A percentile compares a stretch with the other conserved stretches of the same genome.
These are phyloP conservation scores for Rugosomyces carneus DNA, from an alignment of 1,284 basidiomycete genomes.

Conservation along the genomic window DNA sequence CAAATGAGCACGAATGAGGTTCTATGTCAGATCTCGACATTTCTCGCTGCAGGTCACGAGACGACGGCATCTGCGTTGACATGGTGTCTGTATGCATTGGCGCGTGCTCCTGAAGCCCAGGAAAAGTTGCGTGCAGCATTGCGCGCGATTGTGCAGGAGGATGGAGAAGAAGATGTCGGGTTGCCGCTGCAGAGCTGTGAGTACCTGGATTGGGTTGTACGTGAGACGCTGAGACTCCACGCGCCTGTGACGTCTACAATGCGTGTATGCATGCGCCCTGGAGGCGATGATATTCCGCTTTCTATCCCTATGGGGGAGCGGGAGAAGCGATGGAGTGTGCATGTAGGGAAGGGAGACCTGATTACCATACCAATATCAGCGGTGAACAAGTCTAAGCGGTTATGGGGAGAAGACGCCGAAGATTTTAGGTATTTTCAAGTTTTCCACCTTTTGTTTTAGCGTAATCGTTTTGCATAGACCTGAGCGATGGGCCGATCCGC, in stretches of 20 bases:
- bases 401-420: slow-evolving; percentile 52
- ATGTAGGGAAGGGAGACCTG: slow-evolving; percentile 40
- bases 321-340: too few species aligned
- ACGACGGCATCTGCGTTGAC: too few species aligned
- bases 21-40: slow-evolving; percentile 41
- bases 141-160: too few species aligned
- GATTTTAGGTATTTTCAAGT: slow-evolving; percentile 23
- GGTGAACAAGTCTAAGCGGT: slow-evolving; percentile 37
- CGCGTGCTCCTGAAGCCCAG: slow-evolving; percentile 62
- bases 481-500: slow-evolving; percentile 51
- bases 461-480: slow-evolving; percentile 30
- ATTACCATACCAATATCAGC: slow-evolving; percentile 43
- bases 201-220: slow-evolving; percentile 61
- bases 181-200: too few species aligned
- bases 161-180: too few species aligned
- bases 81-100: too few species aligned
- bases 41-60: slow-evolving; percentile 71
- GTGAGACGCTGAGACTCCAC: slow-evolving; percentile 65
- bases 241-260: slow-evolving; percentile 52
- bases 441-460: not conserved
- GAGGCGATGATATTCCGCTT: slow-evolving; percentile 57
- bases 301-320: too few species aligned
- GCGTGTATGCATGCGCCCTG: slow-evolving; percentile 42
- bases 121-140: slow-evolving; percentile 67
- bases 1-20: too few species aligned